Evolutionary conservation across 192 early-diverging fungal genomes (phyloP).

Genomic region (Dissophora ornata): DNA sequence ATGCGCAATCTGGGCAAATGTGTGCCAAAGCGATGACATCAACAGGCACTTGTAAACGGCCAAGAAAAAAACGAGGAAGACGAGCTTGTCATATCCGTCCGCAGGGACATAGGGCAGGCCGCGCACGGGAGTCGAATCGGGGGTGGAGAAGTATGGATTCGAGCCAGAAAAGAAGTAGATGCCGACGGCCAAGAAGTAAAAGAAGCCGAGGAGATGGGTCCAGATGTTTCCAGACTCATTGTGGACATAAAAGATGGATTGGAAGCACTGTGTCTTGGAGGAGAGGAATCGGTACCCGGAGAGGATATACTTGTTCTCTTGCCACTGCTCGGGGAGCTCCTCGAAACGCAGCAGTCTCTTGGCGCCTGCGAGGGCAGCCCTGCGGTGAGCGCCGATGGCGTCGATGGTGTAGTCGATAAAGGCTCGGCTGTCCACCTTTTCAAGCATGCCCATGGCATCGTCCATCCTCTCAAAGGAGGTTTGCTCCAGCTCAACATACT

Average conservation of each 20-base stretch:
- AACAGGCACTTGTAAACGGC: constrained; percentile 70
- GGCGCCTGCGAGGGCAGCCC: constrained; percentile 63
- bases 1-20: constrained; percentile 68
- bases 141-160: constrained; percentile 46
- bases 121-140: constrained; percentile 16
- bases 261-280: constrained; percentile 61
- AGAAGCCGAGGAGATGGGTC: constrained; percentile 71
- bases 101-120: constrained; percentile 50
- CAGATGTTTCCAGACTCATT: constrained; percentile 79
- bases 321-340: constrained; percentile 71
- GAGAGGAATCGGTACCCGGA: constrained; percentile 68
- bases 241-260: constrained; percentile 72
- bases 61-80: constrained; percentile 67
- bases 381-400: constrained; percentile 60
- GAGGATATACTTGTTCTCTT: constrained; percentile 67
- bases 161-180: constrained; percentile 60
- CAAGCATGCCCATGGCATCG: constrained; percentile 64
- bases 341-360: constrained; percentile 66
- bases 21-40: constrained; percentile 71
- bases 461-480: constrained; percentile 60
- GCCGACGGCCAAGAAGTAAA: constrained; percentile 67
- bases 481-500: constrained; percentile 54
- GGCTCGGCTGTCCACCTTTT: constrained; percentile 60
- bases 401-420: constrained; percentile 60
- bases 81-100: constrained; percentile 57